Percentiles rank a stretch among this genome's conserved stretches.
Conservation (phyloP, 2,329 filamentous ascomycete species). For the Aspergillus ochraceus region DNA sequence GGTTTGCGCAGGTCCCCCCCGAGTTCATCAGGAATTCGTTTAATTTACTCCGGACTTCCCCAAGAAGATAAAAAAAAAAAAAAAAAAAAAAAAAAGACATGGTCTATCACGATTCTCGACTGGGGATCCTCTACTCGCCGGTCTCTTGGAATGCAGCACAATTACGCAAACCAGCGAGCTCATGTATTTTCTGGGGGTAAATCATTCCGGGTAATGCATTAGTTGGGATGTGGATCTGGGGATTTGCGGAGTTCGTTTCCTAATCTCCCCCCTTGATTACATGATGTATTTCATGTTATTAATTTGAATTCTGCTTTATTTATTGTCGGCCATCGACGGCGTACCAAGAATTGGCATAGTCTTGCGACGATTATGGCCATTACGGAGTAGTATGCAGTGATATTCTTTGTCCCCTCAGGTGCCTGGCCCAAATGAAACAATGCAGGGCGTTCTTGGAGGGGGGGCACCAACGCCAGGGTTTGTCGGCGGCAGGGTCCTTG, state of each 20-base stretch:
- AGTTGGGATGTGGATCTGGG: conserved; percentile 7
- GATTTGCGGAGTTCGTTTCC: conserved; percentile 22
- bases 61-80: background rate
- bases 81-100: background rate
- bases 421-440: background rate
- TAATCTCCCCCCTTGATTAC: background rate
- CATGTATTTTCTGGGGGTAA: conserved; percentile 1
- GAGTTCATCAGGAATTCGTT: background rate
- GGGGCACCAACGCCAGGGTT: background rate
- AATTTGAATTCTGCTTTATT: too few species aligned
- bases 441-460: background rate
- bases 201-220: conserved; percentile 9
- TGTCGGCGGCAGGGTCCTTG: background rate
- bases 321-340: too few species aligned
- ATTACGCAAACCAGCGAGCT: background rate
- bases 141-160: background rate
- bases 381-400: background rate
- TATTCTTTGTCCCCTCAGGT: background rate
- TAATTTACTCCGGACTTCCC: background rate
- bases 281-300: conserved; percentile 3
- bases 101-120: background rate
- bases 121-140: background rate
- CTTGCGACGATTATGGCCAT: background rate
- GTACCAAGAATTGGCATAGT: too few species aligned
- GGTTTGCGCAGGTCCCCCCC: conserved; percentile 3